These are phyloP conservation scores for Fusarium domesticum DNA, from an alignment of 2,329 filamentous ascomycete genomes.

Conservation along the genomic window DNA sequence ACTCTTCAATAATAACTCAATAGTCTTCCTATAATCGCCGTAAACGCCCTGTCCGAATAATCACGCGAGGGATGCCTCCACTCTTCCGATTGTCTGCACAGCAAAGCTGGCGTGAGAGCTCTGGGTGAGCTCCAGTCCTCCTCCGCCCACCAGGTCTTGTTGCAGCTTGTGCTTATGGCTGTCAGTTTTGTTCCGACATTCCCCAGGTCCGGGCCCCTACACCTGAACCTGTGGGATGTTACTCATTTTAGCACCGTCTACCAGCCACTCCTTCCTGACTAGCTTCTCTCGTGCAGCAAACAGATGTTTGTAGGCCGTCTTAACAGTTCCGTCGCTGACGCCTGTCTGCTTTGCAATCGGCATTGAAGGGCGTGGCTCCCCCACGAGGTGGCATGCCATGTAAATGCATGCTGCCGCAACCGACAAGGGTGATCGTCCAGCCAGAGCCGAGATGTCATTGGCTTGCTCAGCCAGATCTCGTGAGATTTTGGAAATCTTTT, in stretches of 20 bases:
- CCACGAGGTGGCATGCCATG: constrained; percentile 87
- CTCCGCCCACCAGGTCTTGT: constrained; percentile 1
- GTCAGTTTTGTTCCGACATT: not conserved
- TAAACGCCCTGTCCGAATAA: constrained; percentile 1
- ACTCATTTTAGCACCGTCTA: constrained; percentile 67
- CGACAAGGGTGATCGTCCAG: constrained; percentile 89
- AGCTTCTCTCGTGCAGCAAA: constrained; percentile 71
- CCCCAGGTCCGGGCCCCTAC: constrained; percentile 20
- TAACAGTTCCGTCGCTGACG: constrained; percentile 95
- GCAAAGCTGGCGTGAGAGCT: constrained; percentile 1
- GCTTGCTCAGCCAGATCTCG: constrained; percentile 76
- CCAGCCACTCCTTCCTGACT: constrained; percentile 72
- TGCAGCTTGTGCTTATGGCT: not conserved
- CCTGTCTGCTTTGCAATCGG: constrained; percentile 81
- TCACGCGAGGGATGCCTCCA: not conserved
- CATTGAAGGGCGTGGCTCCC: constrained; percentile 73
- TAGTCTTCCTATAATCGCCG: not conserved
- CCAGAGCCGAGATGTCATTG: constrained; percentile 73
- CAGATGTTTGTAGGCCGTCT: constrained; percentile 88
- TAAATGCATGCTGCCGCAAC: constrained; percentile 95
- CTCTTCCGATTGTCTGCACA: not conserved
- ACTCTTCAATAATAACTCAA: not conserved
- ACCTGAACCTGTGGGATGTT: constrained; percentile 58
- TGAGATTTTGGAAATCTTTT: constrained; percentile 75
- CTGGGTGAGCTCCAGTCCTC: constrained; percentile 1